Evolutionary conservation across 2,329 filamentous ascomycete genomes (phyloP).

Genomic region (Thielaviopsis cerberus): DNA sequence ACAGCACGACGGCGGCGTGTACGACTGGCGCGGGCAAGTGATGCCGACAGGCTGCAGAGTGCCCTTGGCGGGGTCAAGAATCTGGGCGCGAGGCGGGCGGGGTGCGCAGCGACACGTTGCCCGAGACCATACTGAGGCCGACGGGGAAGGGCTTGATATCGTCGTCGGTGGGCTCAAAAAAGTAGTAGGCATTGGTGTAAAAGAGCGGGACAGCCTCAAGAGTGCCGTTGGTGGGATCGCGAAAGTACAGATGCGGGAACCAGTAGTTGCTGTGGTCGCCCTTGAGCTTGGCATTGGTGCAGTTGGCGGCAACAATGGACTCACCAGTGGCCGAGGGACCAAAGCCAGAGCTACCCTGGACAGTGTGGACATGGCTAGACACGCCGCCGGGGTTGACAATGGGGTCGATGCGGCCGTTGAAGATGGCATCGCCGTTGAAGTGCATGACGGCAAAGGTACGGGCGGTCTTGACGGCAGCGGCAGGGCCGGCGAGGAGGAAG

Average conservation of each 20-base stretch:
- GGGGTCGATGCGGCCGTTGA: constrained; percentile 47
- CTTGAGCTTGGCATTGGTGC: constrained; percentile 50
- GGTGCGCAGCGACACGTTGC: constrained; percentile 39
- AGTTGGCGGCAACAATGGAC: constrained; percentile 40
- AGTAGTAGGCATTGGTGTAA: constrained; percentile 64
- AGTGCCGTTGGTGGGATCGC: constrained; percentile 39
- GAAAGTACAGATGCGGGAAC: constrained; percentile 54
- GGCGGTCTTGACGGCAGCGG: constrained; percentile 23
- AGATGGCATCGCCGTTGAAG: constrained; percentile 47
- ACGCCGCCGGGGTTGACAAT: constrained; percentile 43
- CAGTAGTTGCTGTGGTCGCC: constrained; percentile 61
- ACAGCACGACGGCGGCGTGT: constrained; percentile 33
- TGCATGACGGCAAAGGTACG: constrained; percentile 50
- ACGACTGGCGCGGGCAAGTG: constrained; percentile 39
- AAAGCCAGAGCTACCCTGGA: constrained; percentile 55
- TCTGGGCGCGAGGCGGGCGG: constrained; percentile 31
- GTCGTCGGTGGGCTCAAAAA: constrained; percentile 47
- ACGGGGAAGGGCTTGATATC: constrained; percentile 50
- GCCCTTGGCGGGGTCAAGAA: constrained; percentile 34
- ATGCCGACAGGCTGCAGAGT: constrained; percentile 36
- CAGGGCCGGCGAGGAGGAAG: constrained; percentile 10
- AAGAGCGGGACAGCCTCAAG: constrained; percentile 50
- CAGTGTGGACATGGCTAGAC: constrained; percentile 47
- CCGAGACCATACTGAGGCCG: constrained; percentile 53
- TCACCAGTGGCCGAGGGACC: constrained; percentile 41